Conservation (phyloP, 306 rosid genomes). For the Cicer arietinum region DNA sequence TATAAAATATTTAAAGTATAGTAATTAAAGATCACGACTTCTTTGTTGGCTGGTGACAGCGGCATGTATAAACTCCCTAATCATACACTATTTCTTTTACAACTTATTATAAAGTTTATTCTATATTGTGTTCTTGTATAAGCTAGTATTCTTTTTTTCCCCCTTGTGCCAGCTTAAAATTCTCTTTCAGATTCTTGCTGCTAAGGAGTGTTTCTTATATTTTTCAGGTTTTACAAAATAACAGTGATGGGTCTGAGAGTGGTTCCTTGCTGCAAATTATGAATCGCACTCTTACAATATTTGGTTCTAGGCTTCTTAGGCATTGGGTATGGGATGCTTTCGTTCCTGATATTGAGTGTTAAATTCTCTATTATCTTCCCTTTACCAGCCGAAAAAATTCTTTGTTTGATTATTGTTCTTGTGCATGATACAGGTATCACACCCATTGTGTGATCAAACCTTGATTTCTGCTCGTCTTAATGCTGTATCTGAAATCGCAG, state of each 20-base stretch:
- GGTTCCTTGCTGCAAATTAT: conserved; percentile 87
- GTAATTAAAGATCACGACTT: neutral
- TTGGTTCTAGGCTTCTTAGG: conserved; percentile 92
- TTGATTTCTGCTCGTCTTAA: conserved; percentile 84
- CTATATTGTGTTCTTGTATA: conserved; percentile 16
- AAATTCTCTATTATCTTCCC: conserved; percentile 12
- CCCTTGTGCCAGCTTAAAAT: conserved; percentile 26
- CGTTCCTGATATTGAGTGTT: conserved; percentile 32
- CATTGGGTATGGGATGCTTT: conserved; percentile 71
- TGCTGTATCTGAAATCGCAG: conserved; percentile 89
- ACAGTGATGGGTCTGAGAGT: conserved; percentile 79
- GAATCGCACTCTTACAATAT: conserved; percentile 86
- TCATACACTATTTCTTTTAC: neutral
- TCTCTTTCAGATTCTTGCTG: conserved; percentile 25
- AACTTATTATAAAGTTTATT: conserved; percentile 20
- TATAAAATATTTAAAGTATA: conserved; percentile 6
- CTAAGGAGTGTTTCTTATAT: conserved; percentile 36
- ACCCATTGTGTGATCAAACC: conserved; percentile 82
- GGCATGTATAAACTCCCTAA: conserved; percentile 12
- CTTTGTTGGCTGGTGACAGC: conserved; percentile 9
- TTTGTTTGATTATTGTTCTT: conserved; percentile 44
- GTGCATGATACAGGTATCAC: conserved; percentile 75
- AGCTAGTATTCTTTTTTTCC: conserved; percentile 34
- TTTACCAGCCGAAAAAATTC: conserved; percentile 4
- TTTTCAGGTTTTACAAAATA: conserved; percentile 78